phyloP scores from a whole-genome alignment of 2,329 filamentous ascomycete genomes.

The Kalaharituber pfeilii region DNA sequence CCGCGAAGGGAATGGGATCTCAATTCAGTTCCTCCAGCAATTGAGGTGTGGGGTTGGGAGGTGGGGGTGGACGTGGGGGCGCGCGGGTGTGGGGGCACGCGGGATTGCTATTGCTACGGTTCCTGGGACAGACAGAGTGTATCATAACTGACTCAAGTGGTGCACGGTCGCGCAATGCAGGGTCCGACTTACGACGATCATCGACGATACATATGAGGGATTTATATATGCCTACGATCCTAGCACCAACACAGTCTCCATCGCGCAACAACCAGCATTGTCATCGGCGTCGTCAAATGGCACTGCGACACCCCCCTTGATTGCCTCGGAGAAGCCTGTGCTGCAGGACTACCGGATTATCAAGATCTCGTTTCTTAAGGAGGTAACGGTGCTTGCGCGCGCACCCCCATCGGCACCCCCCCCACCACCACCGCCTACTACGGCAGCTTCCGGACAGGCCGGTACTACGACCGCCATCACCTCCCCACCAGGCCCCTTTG shows the following conservation, averaged over 20 bases:
- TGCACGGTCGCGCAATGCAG: too few species aligned
- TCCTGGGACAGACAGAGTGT: too few species aligned
- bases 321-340: slow-evolving; percentile 1
- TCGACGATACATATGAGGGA: slow-evolving; percentile 22
- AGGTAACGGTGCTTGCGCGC: slow-evolving; percentile 17
- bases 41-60: too few species aligned
- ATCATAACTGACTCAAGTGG: too few species aligned
- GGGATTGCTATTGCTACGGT: too few species aligned
- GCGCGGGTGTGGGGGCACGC: too few species aligned
- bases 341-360: slow-evolving; percentile 20
- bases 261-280: slow-evolving; percentile 11
- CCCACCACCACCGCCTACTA: slow-evolving; percentile 1
- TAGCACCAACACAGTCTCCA: slow-evolving; percentile 19
- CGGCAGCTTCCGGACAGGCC: slow-evolving; percentile 3
- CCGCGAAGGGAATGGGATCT: too few species aligned
- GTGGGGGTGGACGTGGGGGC: too few species aligned
- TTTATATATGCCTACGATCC: slow-evolving; percentile 23
- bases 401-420: slow-evolving; percentile 8
- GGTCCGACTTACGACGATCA: slow-evolving; percentile 20
- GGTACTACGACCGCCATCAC: slow-evolving; percentile 8
- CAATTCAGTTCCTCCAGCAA: too few species aligned
- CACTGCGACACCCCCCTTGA: neutral
- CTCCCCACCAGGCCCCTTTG: slow-evolving; percentile 12
- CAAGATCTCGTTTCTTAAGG: slow-evolving; percentile 23
- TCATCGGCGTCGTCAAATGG: slow-evolving; percentile 2